Evolutionary conservation across 2,329 filamentous ascomycete genomes (phyloP), one percentile per base, ranked within the genome.

Genomic region (Sphaceloma murrayae): DNA sequence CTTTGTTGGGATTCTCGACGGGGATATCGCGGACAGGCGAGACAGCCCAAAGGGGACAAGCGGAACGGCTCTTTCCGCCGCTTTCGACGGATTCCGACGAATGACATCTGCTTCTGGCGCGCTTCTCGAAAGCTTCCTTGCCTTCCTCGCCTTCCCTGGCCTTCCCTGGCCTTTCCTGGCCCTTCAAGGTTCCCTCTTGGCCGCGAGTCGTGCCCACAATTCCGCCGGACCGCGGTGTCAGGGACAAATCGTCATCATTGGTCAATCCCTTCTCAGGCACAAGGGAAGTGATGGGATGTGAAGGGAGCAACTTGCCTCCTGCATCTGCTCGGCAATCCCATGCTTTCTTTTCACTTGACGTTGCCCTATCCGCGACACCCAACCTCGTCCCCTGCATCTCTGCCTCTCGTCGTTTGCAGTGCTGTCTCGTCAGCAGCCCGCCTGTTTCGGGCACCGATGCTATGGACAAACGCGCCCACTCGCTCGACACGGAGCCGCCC

Each of bases 161-260:
- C n/a, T n/a, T n/a, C n/a, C n/a, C n/a, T n/a, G n/a, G n/a, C n/a
- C n/a, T n/a, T n/a, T n/a, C n/a, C n/a, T n/a, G n/a, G n/a, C n/a
- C n/a, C n/a, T n/a, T n/a, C n/a, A n/a, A n/a, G n/a, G n/a, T n/a
- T n/a, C n/a, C n/a, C n/a, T n/a, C n/a, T n/a, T 14, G 9, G 11
- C 10, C 7, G 6, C 34, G 34, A 24, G 21, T 26, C 34, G 34
- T 38, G 18, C 34, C 34, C 34, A 38, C 33, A 24, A 10, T n/a
- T 8, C 17, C n/a, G 16, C 16, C n/a, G 19, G 10, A 40, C 11
- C 2, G 29, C 19, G 19, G 36, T 24, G 22, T 16, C 36, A 40
- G 36, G 36, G 36, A 40, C 36, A 27, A 14, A 40, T 22, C 36
- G 36, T 40, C 36, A 39, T 39, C 34, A 40, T 40, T 40, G 36